These are phyloP conservation scores for Xylariaceae sp. DNA, from an alignment of 2,329 filamentous ascomycete species.

Conservation along the genomic window DNA sequence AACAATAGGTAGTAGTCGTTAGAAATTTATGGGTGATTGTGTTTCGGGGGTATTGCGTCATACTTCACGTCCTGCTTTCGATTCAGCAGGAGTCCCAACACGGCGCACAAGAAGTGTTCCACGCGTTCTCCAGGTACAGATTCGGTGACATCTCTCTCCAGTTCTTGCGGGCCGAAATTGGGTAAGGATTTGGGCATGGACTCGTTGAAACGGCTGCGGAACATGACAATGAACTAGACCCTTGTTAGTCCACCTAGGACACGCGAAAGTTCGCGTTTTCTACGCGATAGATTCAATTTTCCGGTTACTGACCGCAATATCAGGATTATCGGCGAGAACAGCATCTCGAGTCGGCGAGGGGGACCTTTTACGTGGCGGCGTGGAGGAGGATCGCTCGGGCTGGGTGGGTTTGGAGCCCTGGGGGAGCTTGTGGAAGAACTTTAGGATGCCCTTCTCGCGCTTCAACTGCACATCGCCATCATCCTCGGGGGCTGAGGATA, in stretches of 20 bases:
- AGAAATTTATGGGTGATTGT: neutral
- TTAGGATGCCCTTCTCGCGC: constrained; percentile 57
- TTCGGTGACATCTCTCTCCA: constrained; percentile 82
- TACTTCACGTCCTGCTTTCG: constrained; percentile 99
- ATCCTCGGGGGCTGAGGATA: constrained; percentile 48
- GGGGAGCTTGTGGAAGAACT: constrained; percentile 62
- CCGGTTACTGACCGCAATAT: constrained; percentile 74
- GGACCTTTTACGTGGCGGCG: constrained; percentile 71
- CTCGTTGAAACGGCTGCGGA: constrained; percentile 87
- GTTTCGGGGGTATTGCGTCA: constrained; percentile 34
- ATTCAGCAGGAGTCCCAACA: constrained; percentile 85
- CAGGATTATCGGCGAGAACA: constrained; percentile 82
- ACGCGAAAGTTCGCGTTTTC: constrained; percentile 54
- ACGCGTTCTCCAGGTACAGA: constrained; percentile 75
- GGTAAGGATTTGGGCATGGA: constrained; percentile 82
- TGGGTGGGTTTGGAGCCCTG: constrained; percentile 37
- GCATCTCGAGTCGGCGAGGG: constrained; percentile 89
- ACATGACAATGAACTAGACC: constrained; percentile 92
- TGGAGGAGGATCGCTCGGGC: constrained; percentile 55
- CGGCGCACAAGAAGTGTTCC: constrained; percentile 83
- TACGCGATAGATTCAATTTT: constrained; percentile 37
- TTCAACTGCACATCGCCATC: constrained; percentile 48
- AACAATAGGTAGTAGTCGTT: constrained; percentile 18
- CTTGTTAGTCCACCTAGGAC: constrained; percentile 30
- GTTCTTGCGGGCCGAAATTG: constrained; percentile 91